Percentiles rank a stretch among this genome's conserved stretches.
Conservation (phyloP, 139 green algal genomes). For the Coccomyxa sp. region DNA sequence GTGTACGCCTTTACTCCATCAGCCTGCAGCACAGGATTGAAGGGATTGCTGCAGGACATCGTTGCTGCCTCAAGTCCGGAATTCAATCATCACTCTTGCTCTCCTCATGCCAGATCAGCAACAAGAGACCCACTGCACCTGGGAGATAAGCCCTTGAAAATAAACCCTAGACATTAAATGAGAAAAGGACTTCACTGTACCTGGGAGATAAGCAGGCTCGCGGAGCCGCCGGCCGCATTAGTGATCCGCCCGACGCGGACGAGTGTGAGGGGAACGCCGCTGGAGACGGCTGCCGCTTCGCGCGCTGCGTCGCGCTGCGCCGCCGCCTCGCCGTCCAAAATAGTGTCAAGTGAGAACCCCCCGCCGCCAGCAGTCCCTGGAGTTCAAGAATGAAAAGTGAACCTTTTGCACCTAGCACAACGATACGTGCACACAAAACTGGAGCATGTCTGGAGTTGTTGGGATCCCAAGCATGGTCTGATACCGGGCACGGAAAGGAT, state of each 20-base stretch:
- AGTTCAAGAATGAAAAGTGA: background rate
- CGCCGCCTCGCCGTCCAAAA: background rate
- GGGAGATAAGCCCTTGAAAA: too few relatives aligned
- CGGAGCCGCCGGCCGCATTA: background rate
- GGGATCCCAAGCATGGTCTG: background rate
- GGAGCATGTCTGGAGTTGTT: background rate
- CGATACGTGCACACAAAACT: background rate
- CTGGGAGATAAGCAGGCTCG: too few relatives aligned
- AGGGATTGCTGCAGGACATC: too few relatives aligned
- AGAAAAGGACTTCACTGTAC: too few relatives aligned
- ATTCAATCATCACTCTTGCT: too few relatives aligned
- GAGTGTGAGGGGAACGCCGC: slow-evolving; percentile 14
- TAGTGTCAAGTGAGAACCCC: slow-evolving; percentile 7
- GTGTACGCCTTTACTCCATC: too few relatives aligned
- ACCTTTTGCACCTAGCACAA: background rate
- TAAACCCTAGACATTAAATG: too few relatives aligned
- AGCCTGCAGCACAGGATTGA: too few relatives aligned
- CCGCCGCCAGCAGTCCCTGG: background rate
- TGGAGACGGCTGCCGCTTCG: background rate
- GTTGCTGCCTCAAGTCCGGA: too few relatives aligned
- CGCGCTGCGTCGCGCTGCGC: background rate
- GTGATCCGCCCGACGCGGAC: slow-evolving; percentile 2
- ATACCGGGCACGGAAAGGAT: background rate
- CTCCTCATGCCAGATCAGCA: too few relatives aligned
- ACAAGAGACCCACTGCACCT: too few relatives aligned